Percentiles rank a stretch among this genome's conserved stretches.
Conservation (phyloP, 192 early-diverging fungal species). For the Umbelopsis ramanniana region DNA sequence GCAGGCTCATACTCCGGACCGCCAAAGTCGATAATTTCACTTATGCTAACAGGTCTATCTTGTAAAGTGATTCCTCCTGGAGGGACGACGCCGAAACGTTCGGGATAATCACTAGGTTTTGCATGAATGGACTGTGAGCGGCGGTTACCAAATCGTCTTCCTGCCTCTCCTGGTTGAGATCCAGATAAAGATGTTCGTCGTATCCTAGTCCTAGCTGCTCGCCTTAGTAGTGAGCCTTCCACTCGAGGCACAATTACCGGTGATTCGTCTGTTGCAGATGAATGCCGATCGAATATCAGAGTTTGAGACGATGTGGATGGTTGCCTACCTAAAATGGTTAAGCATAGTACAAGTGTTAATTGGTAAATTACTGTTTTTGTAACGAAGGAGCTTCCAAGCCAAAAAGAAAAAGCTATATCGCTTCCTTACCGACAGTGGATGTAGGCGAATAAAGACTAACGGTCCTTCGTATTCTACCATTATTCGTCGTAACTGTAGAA, state of each 20-base stretch:
- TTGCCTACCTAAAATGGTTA: conserved; percentile 16
- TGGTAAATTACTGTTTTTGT: background rate
- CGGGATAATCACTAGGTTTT: conserved; percentile 4
- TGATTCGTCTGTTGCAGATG: conserved; percentile 18
- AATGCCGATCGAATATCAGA: conserved; percentile 22
- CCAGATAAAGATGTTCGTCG: background rate
- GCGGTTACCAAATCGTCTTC: background rate
- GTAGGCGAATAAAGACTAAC: background rate
- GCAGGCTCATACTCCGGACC: conserved; percentile 23
- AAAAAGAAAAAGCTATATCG: background rate
- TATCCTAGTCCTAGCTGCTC: conserved; percentile 19
- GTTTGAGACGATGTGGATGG: conserved; percentile 8
- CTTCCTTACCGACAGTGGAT: background rate
- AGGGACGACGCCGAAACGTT: background rate
- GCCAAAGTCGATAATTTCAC: conserved; percentile 42
- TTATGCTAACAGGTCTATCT: conserved; percentile 40
- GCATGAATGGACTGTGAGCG: conserved; percentile 1
- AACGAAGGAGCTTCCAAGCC: background rate
- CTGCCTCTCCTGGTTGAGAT: background rate
- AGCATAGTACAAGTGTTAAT: background rate
- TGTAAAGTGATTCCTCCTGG: conserved; percentile 25
- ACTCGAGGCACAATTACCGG: conserved; percentile 14
- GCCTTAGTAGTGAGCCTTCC: conserved; percentile 15
- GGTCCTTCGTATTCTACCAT: background rate
- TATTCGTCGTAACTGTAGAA: background rate